Percentiles rank a stretch among this genome's conserved stretches.
These are phyloP conservation scores for Mycena rosella DNA, from an alignment of 768 basidiomycete species.

Conservation along the genomic window DNA sequence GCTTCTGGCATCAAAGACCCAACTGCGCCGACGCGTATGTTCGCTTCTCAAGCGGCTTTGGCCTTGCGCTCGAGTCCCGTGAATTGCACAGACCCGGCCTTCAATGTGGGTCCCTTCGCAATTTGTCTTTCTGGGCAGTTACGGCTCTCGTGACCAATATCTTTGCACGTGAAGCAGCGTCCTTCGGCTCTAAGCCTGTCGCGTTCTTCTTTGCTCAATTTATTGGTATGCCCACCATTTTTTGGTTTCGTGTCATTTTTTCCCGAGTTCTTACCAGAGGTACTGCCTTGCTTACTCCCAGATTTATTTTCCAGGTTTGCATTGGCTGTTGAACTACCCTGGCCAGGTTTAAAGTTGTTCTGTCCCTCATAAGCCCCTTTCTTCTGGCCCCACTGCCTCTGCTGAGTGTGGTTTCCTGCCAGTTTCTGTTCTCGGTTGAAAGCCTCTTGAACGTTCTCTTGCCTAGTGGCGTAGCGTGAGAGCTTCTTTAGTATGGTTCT, in stretches of 20 bases:
- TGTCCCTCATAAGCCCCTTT: neutral
- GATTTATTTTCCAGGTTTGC: too few species aligned
- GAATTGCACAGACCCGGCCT: constrained; percentile 8
- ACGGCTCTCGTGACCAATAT: constrained; percentile 34
- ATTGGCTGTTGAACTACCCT: too few species aligned
- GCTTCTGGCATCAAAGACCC: neutral
- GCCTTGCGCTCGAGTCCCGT: neutral
- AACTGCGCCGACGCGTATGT: constrained; percentile 1
- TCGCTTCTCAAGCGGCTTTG: neutral
- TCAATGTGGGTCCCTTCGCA: constrained; percentile 31
- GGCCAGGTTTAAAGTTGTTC: neutral
- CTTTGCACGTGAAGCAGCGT: constrained; percentile 38
- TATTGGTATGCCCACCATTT: constrained; percentile 4
- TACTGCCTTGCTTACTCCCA: too few species aligned
- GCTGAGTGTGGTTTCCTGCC: neutral
- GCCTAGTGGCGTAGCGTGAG: neutral
- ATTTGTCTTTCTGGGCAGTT: constrained; percentile 29
- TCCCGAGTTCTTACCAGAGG: too few species aligned
- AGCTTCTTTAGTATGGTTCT: neutral
- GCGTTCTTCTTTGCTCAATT: constrained; percentile 24
- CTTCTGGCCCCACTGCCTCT: neutral
- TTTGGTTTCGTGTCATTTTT: neutral
- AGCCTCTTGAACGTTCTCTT: constrained; percentile 4
- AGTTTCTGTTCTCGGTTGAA: neutral
- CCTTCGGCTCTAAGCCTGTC: constrained; percentile 31